phyloP scores from a whole-genome alignment of 2,329 filamentous ascomycete species.

The Botrytis paeoniae region DNA sequence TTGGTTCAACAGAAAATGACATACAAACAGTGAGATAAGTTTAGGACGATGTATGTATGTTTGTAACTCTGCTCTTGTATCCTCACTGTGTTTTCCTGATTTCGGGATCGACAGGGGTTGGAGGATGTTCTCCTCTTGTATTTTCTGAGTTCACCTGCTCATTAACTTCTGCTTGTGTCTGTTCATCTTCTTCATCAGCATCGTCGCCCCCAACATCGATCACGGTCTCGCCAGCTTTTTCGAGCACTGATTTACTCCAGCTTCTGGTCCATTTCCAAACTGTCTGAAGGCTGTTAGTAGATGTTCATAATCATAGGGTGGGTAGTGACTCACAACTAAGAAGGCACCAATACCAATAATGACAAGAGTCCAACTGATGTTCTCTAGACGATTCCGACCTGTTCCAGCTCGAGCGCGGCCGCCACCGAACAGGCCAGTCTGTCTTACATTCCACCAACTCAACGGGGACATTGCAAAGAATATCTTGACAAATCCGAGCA shows the following conservation, averaged over 20 bases:
- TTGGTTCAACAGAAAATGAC: neutral
- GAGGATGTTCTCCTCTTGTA: neutral
- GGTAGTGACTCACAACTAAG: constrained; percentile 59
- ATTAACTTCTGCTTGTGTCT: constrained; percentile 5
- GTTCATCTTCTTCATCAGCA: constrained; percentile 46
- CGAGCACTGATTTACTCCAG: constrained; percentile 69
- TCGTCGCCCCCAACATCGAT: constrained; percentile 71
- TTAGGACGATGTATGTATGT: neutral
- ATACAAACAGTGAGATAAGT: neutral
- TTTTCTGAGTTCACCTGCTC: neutral
- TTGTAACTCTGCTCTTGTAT: neutral
- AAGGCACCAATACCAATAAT: constrained; percentile 78
- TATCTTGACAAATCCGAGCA: constrained; percentile 81
- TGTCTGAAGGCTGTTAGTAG: constrained; percentile 46
- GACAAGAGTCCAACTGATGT: constrained; percentile 76
- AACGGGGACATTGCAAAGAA: constrained; percentile 71
- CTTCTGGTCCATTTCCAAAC: constrained; percentile 79
- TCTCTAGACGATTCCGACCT: constrained; percentile 73
- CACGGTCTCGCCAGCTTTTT: constrained; percentile 74
- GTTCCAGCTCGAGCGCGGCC: constrained; percentile 52
- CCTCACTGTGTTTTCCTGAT: constrained; percentile 26
- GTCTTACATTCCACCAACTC: constrained; percentile 72
- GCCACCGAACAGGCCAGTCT: constrained; percentile 53
- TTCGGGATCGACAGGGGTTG: constrained; percentile 18
- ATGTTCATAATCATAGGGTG: neutral